Percentiles rank a stretch among this genome's conserved stretches.
These are phyloP conservation scores for Saccharomyces eubayanus DNA, from an alignment of 805 yeast species.

Conservation along the genomic window DNA sequence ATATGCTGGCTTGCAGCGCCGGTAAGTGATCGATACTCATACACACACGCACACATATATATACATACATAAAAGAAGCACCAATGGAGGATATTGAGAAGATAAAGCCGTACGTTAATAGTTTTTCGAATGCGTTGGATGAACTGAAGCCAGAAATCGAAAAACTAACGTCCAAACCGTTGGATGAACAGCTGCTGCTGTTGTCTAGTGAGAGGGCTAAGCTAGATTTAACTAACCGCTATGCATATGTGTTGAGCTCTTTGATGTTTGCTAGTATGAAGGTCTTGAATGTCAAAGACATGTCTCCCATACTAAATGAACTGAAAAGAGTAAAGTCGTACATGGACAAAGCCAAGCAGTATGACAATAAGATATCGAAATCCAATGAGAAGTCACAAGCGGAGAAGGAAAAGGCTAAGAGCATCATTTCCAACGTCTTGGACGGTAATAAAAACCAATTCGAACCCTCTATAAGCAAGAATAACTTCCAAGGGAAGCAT, in stretches of 20 bases:
- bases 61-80: not conserved
- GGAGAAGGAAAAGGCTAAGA: conserved; percentile 35
- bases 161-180: conserved; percentile 16
- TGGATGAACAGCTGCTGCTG: conserved; percentile 25
- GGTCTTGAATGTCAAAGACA: conserved; percentile 18
- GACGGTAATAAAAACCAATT: conserved; percentile 23
- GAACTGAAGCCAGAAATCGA: conserved; percentile 14
- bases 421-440: conserved; percentile 40
- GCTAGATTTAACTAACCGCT: conserved; percentile 21
- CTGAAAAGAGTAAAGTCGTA: conserved; percentile 58
- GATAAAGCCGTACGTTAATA: conserved; percentile 22
- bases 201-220: conserved; percentile 16
- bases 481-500: conserved; percentile 47
- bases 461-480: conserved; percentile 45
- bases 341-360: conserved; percentile 44
- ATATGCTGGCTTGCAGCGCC: not conserved
- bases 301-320: conserved; percentile 52
- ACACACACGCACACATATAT: not conserved
- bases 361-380: conserved; percentile 4
- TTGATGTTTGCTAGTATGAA: conserved; percentile 26
- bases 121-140: conserved; percentile 18
- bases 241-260: conserved; percentile 25
- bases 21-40: not conserved
- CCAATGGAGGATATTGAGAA: conserved; percentile 24
- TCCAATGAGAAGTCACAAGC: conserved; percentile 16